A percentile compares a stretch with the other conserved stretches of the same genome.
These are phyloP conservation scores for Microdochium nivale DNA, from an alignment of 2,329 filamentous ascomycete species.

Conservation along the genomic window DNA sequence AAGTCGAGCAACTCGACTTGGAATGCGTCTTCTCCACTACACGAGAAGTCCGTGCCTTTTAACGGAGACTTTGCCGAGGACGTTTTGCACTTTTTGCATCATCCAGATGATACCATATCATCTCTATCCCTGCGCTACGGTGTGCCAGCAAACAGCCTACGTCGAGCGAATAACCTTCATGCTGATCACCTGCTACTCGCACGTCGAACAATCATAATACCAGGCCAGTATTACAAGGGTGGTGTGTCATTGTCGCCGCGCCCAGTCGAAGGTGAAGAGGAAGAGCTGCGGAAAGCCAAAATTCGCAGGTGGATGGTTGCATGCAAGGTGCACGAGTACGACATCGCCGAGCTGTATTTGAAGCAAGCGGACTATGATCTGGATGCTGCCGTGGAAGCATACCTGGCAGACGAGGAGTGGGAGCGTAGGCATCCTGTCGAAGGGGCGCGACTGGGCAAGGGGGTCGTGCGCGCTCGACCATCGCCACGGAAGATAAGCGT, in stretches of 20 bases:
- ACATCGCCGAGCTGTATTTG: constrained; percentile 67
- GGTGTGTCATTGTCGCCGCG: constrained; percentile 60
- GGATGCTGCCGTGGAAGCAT: constrained; percentile 53
- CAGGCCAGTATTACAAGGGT: constrained; percentile 59
- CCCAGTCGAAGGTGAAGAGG: constrained; percentile 66
- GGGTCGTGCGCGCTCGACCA: constrained; percentile 15
- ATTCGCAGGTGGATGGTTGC: constrained; percentile 71
- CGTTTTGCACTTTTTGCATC: constrained; percentile 66
- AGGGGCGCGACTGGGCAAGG: constrained; percentile 19
- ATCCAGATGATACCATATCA: constrained; percentile 56
- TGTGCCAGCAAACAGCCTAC: constrained; percentile 54
- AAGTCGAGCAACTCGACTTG: background rate
- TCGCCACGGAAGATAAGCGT: constrained; percentile 7
- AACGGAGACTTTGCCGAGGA: constrained; percentile 41
- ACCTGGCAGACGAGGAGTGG: constrained; percentile 67
- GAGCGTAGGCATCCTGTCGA: constrained; percentile 58
- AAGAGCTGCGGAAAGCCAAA: constrained; percentile 60
- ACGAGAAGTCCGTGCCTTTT: constrained; percentile 19
- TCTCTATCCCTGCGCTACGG: constrained; percentile 65
- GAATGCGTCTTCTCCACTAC: constrained; percentile 5
- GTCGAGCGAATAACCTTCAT: constrained; percentile 60
- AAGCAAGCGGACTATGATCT: constrained; percentile 62
- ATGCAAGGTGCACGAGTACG: constrained; percentile 70
- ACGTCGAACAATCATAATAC: constrained; percentile 62
- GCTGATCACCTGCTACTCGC: constrained; percentile 64